Base-by-base conservation (phyloP, 495 filamentous ascomycete species). In the Daldinia loculata region DNA sequence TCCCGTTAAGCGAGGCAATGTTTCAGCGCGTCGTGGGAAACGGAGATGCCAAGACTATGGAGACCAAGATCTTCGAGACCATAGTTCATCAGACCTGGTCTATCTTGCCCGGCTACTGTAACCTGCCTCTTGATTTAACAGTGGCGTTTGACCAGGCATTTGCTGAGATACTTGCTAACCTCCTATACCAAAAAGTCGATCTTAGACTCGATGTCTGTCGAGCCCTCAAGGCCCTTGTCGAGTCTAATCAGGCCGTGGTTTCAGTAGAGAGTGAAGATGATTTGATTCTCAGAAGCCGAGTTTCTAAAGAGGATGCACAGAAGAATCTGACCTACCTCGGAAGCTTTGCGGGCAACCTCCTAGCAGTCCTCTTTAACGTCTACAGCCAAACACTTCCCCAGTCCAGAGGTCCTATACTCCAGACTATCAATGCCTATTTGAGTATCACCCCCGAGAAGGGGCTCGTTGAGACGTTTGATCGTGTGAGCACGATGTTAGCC, bases 61-160 rank as follows among this genome's bases (percentile, higher is more conserved):
- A 98, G 76, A 88, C 92, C 74, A 99, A 99, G 84, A 96, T 99
- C 66, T 98, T 94, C 79, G 95, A 99, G 79, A 98, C 95, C 0
- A 77, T 99, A 1, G 92, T 99, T 1, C 91, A 96, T 58, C 95
- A 99, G 76, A 94, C 95, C 22, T 99, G 96, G 95, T 90, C 91
- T 19, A 87, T 92, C 56, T 85, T 99, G n/a, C 94, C 96, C 0
- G 95, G 95, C 32, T 99, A 97, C 79, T 98, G 95, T 76, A 92
- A 97, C 76, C 81, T 96, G 56, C 94, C 95, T 4, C 80, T 95
- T 41, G 95, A 98, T 77, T 75, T 98, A 22, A 77, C 77, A 8
- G 84, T 89, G 73, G 84, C 90, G 12, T 93, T 98, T 75, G 93
- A 98, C 70, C 93, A 97, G 77, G 68, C 71, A n/a, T 97, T 98